Percentiles rank a stretch among this genome's conserved stretches.
phyloP scores from a whole-genome alignment of 1,284 basidiomycete species.

The Mycosarcoma mackinlayi region DNA sequence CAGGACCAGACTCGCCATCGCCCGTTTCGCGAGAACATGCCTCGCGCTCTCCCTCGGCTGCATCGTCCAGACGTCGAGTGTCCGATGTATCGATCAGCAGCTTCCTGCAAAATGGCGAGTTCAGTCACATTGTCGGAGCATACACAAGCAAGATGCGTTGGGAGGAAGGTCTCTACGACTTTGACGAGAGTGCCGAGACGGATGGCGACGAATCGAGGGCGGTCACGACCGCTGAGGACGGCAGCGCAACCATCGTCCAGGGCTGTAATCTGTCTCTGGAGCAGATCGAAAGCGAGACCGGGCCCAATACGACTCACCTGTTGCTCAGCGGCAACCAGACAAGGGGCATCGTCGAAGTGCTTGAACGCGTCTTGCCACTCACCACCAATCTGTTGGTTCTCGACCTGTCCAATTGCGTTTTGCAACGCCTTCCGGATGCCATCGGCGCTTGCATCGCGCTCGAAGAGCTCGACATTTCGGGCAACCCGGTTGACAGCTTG shows the following conservation, averaged over 20 bases:
- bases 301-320: slow-evolving; percentile 48
- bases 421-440: slow-evolving; percentile 81
- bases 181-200: slow-evolving; percentile 41
- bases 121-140: slow-evolving; percentile 42
- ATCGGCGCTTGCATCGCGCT: slow-evolving; percentile 81
- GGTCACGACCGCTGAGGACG: slow-evolving; percentile 47
- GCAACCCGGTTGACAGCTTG: slow-evolving; percentile 77
- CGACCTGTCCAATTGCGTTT: slow-evolving; percentile 75
- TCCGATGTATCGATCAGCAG: slow-evolving; percentile 45
- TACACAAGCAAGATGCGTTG: slow-evolving; percentile 38
- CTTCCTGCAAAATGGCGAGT: slow-evolving; percentile 42
- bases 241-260: slow-evolving; percentile 46
- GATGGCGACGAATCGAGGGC: slow-evolving; percentile 44
- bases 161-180: slow-evolving; percentile 49
- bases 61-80: slow-evolving; percentile 14
- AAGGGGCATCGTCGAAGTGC: slow-evolving; percentile 21
- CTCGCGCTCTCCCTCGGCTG: slow-evolving; percentile 28
- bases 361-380: slow-evolving; percentile 43
- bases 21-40: slow-evolving; percentile 5
- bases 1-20: slow-evolving; percentile 8
- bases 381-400: slow-evolving; percentile 56
- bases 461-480: slow-evolving; percentile 93
- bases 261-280: slow-evolving; percentile 28
- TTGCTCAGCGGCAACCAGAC: slow-evolving; percentile 37
- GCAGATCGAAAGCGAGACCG: slow-evolving; percentile 41